phyloP scores from a whole-genome alignment of 169 alveolate genomes.

The Eimeria maxima region DNA sequence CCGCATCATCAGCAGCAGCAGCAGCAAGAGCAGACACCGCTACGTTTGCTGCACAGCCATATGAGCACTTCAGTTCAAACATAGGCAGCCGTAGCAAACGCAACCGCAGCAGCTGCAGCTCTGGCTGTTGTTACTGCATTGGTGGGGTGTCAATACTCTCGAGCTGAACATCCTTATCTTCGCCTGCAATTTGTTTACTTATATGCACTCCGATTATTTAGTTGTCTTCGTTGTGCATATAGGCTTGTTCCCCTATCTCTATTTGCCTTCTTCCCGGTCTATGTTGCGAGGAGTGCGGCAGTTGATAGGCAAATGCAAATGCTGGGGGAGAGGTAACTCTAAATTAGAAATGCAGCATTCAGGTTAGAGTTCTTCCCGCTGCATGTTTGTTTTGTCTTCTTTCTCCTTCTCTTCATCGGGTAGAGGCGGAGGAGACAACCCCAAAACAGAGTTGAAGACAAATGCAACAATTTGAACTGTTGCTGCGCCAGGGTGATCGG shows the following conservation, averaged over 20 bases:
- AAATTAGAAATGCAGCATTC: background rate
- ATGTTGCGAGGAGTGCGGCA: too few relatives aligned
- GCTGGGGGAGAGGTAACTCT: background rate
- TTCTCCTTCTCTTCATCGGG: background rate
- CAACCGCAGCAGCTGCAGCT: background rate
- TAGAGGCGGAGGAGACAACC: background rate
- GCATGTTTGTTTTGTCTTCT: background rate
- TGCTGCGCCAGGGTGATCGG: slow-evolving; percentile 10
- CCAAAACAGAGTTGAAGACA: background rate
- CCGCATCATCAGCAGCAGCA: background rate
- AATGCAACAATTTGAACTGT: background rate
- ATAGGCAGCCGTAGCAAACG: background rate
- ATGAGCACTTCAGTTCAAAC: background rate
- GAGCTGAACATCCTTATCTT: background rate
- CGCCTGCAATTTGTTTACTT: too few relatives aligned
- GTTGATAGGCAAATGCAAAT: background rate
- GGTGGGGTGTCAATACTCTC: background rate
- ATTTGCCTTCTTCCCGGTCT: background rate
- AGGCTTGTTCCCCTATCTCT: background rate
- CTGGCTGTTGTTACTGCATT: slow-evolving; percentile 10
- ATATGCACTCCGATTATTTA: background rate
- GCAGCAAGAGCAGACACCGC: background rate
- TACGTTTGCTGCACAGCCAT: background rate
- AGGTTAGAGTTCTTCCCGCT: background rate
- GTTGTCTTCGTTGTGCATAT: background rate